Conservation (phyloP, 768 basidiomycete genomes). For the Boletus rufocinnamomeus region DNA sequence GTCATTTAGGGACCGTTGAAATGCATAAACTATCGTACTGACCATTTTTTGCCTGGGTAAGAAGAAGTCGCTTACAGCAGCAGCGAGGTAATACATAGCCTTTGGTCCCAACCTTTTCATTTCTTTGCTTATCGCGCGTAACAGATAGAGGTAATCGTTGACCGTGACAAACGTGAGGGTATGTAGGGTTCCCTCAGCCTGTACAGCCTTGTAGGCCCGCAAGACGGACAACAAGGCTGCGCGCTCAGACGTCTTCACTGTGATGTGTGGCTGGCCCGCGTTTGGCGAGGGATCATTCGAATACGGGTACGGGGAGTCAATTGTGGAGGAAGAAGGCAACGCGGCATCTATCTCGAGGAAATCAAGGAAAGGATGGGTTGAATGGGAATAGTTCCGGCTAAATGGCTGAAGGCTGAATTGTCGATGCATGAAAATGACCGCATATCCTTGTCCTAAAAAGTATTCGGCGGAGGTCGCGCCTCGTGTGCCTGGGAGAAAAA, state of each 20-base stretch:
- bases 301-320: constrained; percentile 22
- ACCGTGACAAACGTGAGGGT: constrained; percentile 92
- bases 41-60: constrained; percentile 90
- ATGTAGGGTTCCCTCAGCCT: constrained; percentile 70
- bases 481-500: constrained; percentile 70
- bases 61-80: constrained; percentile 98
- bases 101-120: constrained; percentile 67
- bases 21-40: constrained; percentile 29
- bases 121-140: constrained; percentile 80
- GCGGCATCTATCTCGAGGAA: constrained; percentile 69
- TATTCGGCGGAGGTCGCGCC: constrained; percentile 98
- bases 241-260: constrained; percentile 67
- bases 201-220: constrained; percentile 77
- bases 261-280: constrained; percentile 49
- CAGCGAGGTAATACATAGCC: constrained; percentile 95
- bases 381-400: constrained; percentile 97
- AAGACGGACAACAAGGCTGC: constrained; percentile 70
- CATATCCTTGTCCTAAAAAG: constrained; percentile 91
- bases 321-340: constrained; percentile 21
- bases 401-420: constrained; percentile 98
- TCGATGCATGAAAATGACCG: constrained; percentile 98
- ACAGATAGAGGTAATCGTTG: constrained; percentile 93
- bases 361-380: constrained; percentile 96
- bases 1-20: neutral
- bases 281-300: constrained; percentile 33